Evolutionary conservation across 257 asterid species (phyloP).

Genomic region (Capsicum rhomboideum): DNA sequence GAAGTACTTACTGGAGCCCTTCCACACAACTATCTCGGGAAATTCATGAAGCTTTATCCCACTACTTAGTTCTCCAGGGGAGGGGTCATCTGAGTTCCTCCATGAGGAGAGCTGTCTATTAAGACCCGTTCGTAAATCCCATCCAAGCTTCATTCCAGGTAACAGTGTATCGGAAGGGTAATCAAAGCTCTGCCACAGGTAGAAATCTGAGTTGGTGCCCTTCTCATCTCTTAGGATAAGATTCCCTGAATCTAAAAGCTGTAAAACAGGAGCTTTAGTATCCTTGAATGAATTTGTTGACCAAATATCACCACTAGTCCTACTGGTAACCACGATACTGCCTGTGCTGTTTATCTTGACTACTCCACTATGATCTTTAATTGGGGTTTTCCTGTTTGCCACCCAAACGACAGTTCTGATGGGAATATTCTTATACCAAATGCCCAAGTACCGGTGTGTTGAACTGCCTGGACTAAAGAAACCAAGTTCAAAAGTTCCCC

Average conservation of each 20-base stretch:
- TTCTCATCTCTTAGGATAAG: slow-evolving; percentile 15
- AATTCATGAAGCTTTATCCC: slow-evolving; percentile 8
- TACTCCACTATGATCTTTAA: slow-evolving; percentile 20
- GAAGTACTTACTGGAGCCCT: neutral
- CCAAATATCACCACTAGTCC: slow-evolving; percentile 17
- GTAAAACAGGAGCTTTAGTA: slow-evolving; percentile 12
- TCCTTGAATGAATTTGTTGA: slow-evolving; percentile 8
- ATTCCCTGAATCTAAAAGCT: slow-evolving; percentile 26
- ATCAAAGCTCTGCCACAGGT: slow-evolving; percentile 31
- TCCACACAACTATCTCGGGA: neutral
- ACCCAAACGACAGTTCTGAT: slow-evolving; percentile 34
- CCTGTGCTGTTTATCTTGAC: slow-evolving; percentile 15
- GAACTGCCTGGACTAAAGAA: slow-evolving; percentile 32
- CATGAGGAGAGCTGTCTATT: slow-evolving; percentile 16
- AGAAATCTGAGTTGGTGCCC: slow-evolving; percentile 2
- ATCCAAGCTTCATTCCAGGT: slow-evolving; percentile 39
- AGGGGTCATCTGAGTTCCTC: slow-evolving; percentile 9
- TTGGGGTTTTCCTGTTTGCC: slow-evolving; percentile 26
- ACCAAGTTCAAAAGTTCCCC: slow-evolving; percentile 29
- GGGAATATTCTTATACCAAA: slow-evolving; percentile 39
- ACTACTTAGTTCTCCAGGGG: slow-evolving; percentile 1
- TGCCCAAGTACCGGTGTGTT: slow-evolving; percentile 19
- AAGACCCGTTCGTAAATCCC: slow-evolving; percentile 26
- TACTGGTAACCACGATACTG: slow-evolving; percentile 7
- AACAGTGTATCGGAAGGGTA: slow-evolving; percentile 32